Evolutionary conservation across 768 basidiomycete genomes (phyloP), one percentile per base, ranked within the genome.

Genomic region (Mycena belliarum): DNA sequence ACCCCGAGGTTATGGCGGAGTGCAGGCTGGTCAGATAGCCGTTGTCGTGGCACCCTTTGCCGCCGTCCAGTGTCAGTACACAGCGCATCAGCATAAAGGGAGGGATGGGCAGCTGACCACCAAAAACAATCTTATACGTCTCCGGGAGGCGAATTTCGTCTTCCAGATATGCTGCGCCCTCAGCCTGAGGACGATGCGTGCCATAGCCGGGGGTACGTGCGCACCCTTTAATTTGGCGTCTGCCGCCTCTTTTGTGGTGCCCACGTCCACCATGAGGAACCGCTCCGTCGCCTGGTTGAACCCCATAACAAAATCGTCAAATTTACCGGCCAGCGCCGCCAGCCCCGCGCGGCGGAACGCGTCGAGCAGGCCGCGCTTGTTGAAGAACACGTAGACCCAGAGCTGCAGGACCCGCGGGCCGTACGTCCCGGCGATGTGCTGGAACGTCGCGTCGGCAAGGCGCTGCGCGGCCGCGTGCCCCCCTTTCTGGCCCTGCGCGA

Each of bases 161-260:
- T 64, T 84, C 82, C 37, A 88, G 74, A 63, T 80, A 80, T 55
- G 80, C 71, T 85, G 68, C 56, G 68, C 25, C 46, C 23, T 5
- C 24, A n/a, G n/a, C 20, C 46, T 50, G 23, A 44, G 37, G 21
- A 60, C 42, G 52, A 47, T 18, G 45, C 20, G 25, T n/a, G 23
- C 26, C 23, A 25, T 1, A 52, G 47, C n/a, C n/a, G n/a, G 42
- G 25, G 32, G 35, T 28, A 73, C 20, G 71, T 11, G 42, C 70
- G 53, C 60, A 88, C 88, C 86, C 76, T 87, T 88, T 69, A 90
- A 81, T 73, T 90, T 90, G 41, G 85, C 80, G 68, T 90, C 88
- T 33, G 86, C 88, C 7, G 84, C 86, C 75, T 90, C 88, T 72
- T 90, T 90, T 49, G 79, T 83, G 59, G 73, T 75, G 45, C 88